These are phyloP conservation scores for Melanogaster broomeanus DNA, from an alignment of 768 basidiomycete species.

Conservation along the genomic window DNA sequence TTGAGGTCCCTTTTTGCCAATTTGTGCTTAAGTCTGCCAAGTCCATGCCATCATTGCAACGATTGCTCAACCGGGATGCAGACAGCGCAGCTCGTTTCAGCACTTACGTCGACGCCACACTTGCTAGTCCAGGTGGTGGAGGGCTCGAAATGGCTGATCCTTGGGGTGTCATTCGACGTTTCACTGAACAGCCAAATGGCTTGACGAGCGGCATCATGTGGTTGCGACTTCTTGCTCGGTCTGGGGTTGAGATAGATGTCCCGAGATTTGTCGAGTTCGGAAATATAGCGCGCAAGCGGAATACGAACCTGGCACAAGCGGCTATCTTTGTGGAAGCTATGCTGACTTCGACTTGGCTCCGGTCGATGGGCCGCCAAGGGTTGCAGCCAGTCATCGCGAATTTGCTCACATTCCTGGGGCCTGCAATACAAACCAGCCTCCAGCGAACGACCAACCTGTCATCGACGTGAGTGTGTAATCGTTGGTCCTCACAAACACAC, in stretches of 20 bases:
- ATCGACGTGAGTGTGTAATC: constrained; percentile 40
- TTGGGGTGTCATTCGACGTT: constrained; percentile 49
- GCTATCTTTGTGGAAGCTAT: constrained; percentile 54
- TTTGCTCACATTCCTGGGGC: constrained; percentile 46
- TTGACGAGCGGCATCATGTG: constrained; percentile 53
- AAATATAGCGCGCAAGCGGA: constrained; percentile 38
- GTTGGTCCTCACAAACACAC: not conserved
- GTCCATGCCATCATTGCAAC: constrained; percentile 54
- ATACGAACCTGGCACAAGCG: constrained; percentile 44
- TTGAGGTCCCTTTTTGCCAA: not conserved
- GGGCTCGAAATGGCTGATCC: constrained; percentile 45
- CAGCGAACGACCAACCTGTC: constrained; percentile 26
- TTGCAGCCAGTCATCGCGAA: constrained; percentile 51
- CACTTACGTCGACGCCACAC: constrained; percentile 33
- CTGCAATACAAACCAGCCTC: constrained; percentile 41
- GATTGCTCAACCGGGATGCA: constrained; percentile 57
- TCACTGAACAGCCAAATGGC: constrained; percentile 43
- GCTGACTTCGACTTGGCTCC: constrained; percentile 61
- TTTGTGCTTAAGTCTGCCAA: constrained; percentile 22
- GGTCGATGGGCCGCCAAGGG: constrained; percentile 57
- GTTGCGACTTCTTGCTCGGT: constrained; percentile 61
- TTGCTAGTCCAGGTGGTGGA: constrained; percentile 29
- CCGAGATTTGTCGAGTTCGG: constrained; percentile 51
- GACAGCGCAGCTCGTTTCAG: constrained; percentile 45
- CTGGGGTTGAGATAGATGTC: constrained; percentile 65